phyloP scores from a whole-genome alignment of 176 grass and related monocot species.

The Carex scoparia region DNA sequence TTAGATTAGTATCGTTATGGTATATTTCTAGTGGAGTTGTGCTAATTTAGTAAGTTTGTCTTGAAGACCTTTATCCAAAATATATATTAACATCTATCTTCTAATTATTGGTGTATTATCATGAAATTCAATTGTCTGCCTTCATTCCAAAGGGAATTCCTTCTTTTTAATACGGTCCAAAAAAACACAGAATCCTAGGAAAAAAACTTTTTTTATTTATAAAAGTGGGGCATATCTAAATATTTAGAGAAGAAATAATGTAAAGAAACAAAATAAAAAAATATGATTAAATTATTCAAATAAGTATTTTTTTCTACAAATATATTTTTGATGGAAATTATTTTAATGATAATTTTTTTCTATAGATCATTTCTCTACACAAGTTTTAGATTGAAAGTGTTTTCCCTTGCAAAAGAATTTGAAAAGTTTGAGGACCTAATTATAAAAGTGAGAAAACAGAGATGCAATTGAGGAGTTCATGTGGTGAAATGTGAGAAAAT shows the following conservation, averaged over 20 bases:
- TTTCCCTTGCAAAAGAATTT: slow-evolving; percentile 31
- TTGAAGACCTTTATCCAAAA: neutral
- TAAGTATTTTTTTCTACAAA: too few species aligned
- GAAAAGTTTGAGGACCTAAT: neutral
- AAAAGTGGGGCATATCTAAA: too few species aligned
- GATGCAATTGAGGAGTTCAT: too few species aligned
- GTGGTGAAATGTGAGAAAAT: too few species aligned
- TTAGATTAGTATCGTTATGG: neutral
- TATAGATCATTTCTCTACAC: too few species aligned
- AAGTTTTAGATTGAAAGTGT: neutral
- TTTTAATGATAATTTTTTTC: too few species aligned
- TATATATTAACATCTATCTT: neutral
- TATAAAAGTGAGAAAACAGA: neutral
- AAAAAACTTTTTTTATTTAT: neutral
- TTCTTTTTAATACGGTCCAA: neutral
- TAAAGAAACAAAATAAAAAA: too few species aligned
- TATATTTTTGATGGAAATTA: too few species aligned
- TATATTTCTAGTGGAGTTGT: neutral
- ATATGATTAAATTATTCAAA: too few species aligned
- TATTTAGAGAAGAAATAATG: too few species aligned
- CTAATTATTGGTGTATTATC: neutral
- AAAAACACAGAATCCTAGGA: neutral
- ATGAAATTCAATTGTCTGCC: neutral
- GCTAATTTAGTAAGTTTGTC: neutral
- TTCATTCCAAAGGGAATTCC: neutral